phyloP scores from a whole-genome alignment of 352 stramenopile species.

The Phytophthora pini region DNA sequence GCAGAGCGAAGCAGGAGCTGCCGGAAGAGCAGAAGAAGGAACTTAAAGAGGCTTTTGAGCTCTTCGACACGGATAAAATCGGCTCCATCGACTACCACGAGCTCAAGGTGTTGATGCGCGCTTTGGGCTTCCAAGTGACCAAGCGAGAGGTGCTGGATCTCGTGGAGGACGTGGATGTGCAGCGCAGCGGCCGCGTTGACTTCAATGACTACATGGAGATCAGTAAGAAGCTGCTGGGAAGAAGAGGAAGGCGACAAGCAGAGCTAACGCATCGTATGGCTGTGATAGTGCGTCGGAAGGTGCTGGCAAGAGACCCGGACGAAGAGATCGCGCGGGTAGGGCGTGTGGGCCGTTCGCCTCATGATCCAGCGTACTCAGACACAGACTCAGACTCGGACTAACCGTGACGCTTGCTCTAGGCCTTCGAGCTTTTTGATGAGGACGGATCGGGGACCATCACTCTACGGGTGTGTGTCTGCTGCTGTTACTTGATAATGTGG shows the following conservation, averaged over 20 bases:
- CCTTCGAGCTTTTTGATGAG: constrained; percentile 96
- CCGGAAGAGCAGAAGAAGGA: constrained; percentile 90
- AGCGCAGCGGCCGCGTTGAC: constrained; percentile 84
- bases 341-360: constrained; percentile 20
- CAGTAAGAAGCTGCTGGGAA: constrained; percentile 53
- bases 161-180: constrained; percentile 90
- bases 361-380: constrained; percentile 24
- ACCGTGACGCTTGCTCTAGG: constrained; percentile 43
- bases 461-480: constrained; percentile 55
- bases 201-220: constrained; percentile 94
- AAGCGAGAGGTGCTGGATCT: constrained; percentile 91
- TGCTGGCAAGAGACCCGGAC: constrained; percentile 88
- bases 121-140: constrained; percentile 92
- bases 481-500: constrained; percentile 23
- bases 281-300: constrained; percentile 74
- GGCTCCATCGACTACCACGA: constrained; percentile 94
- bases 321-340: constrained; percentile 91
- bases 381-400: constrained; percentile 32
- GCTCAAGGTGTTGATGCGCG: constrained; percentile 94
- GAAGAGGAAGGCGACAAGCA: background rate
- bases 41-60: constrained; percentile 92
- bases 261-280: constrained; percentile 15
- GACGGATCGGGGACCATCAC: constrained; percentile 91
- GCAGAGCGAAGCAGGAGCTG: constrained; percentile 74
- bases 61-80: constrained; percentile 94